Percentiles rank a stretch among this genome's conserved stretches.
These are phyloP conservation scores for Parachaetomium inaequale DNA, from an alignment of 495 filamentous ascomycete genomes.

Conservation along the genomic window DNA sequence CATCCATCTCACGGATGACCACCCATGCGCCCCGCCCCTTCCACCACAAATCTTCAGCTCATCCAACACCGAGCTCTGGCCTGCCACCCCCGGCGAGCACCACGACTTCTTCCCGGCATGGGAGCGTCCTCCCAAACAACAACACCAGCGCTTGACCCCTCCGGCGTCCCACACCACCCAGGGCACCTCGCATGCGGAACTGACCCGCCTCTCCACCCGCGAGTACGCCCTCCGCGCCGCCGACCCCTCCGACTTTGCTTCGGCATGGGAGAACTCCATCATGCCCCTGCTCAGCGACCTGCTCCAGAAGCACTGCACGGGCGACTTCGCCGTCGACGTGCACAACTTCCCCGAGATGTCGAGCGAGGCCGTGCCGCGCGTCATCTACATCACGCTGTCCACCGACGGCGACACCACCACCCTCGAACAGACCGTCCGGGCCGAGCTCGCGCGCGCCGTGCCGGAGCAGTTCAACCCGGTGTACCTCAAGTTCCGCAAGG, in stretches of 20 bases:
- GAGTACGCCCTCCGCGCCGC: not conserved
- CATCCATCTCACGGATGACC: constrained; percentile 3
- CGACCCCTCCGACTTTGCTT: constrained; percentile 15
- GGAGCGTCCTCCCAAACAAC: not conserved
- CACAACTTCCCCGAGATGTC: constrained; percentile 17
- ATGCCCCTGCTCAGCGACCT: constrained; percentile 2
- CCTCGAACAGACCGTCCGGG: not conserved
- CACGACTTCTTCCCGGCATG: not conserved
- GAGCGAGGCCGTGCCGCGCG: constrained; percentile 7
- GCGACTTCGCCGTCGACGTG: constrained; percentile 19
- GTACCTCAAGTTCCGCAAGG: constrained; percentile 3
- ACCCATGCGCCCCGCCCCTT: not conserved
- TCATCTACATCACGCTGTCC: constrained; percentile 10
- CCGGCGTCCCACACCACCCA: not conserved
- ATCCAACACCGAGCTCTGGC: constrained; percentile 2
- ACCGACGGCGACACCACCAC: not conserved
- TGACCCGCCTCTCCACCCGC: constrained; percentile 1
- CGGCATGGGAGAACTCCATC: constrained; percentile 7
- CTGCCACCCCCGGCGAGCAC: not conserved
- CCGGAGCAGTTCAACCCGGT: constrained; percentile 5
- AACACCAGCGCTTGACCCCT: not conserved
- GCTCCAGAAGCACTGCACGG: constrained; percentile 7
- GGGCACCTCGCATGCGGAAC: not conserved
- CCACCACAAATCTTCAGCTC: not conserved
- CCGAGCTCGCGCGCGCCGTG: not conserved